phyloP scores from a whole-genome alignment of 2,329 filamentous ascomycete genomes.

The Penicillium occitanis region DNA sequence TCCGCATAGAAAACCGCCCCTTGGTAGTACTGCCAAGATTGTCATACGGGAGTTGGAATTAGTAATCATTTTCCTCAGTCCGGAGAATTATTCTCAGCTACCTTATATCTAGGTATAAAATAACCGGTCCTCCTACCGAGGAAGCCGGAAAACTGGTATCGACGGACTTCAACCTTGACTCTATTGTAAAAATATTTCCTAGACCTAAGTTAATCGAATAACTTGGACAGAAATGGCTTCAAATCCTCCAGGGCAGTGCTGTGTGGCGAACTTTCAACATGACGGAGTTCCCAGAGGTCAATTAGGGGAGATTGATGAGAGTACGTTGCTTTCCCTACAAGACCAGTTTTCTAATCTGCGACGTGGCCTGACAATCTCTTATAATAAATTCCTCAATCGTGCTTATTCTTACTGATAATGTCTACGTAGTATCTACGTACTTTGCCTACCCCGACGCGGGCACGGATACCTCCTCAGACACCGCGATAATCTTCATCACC shows the following conservation, averaged over 20 bases:
- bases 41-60: background rate
- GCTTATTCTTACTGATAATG: background rate
- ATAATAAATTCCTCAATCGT: too few relatives aligned
- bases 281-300: constrained; percentile 52
- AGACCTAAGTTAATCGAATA: background rate
- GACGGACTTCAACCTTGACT: background rate
- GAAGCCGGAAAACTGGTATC: background rate
- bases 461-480: constrained; percentile 41
- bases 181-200: background rate
- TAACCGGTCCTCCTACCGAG: background rate
- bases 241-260: constrained; percentile 51
- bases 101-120: background rate
- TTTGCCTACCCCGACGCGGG: constrained; percentile 55
- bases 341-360: background rate
- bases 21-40: background rate
- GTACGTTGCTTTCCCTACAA: constrained; percentile 32
- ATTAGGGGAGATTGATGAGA: constrained; percentile 48
- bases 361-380: too few relatives aligned
- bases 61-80: background rate
- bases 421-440: constrained; percentile 54
- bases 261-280: constrained; percentile 52
- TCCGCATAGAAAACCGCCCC: background rate
- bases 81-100: background rate
- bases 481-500: constrained; percentile 57
- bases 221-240: constrained; percentile 49